These are phyloP conservation scores for Penicillium thymicola DNA, from an alignment of 2,329 filamentous ascomycete species.

Conservation along the genomic window DNA sequence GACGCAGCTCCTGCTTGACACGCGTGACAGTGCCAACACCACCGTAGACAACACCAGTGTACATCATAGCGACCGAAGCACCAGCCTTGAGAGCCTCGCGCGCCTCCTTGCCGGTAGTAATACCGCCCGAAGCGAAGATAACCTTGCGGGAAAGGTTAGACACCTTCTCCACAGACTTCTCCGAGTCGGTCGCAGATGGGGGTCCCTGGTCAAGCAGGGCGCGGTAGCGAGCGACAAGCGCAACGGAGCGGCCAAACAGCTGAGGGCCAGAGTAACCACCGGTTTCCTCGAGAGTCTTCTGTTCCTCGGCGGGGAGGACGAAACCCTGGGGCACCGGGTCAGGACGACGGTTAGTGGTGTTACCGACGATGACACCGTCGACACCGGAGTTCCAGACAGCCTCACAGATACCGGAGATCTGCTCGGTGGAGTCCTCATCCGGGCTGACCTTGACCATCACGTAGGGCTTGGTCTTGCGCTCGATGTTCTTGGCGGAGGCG, in stretches of 20 bases:
- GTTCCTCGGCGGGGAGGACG: constrained; percentile 63
- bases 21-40: constrained; percentile 59
- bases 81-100: constrained; percentile 79
- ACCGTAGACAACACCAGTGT: constrained; percentile 70
- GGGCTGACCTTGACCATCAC: constrained; percentile 99
- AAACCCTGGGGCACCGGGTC: constrained; percentile 67
- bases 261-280: constrained; percentile 90
- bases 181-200: constrained; percentile 28
- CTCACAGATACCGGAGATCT: constrained; percentile 83
- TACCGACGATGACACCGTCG: constrained; percentile 93
- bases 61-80: constrained; percentile 86
- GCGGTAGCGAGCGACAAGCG: constrained; percentile 76
- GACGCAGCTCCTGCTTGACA: constrained; percentile 48
- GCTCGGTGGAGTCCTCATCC: constrained; percentile 81
- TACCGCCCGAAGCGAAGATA: constrained; percentile 90
- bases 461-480: constrained; percentile 68
- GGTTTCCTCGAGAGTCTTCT: constrained; percentile 66
- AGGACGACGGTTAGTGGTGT: constrained; percentile 84
- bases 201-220: constrained; percentile 58
- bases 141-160: constrained; percentile 56
- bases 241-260: constrained; percentile 76
- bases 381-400: constrained; percentile 81
- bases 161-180: constrained; percentile 17
- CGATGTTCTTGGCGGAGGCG: constrained; percentile 65
- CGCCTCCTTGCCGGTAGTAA: constrained; percentile 83